A percentile compares a stretch with the other conserved stretches of the same genome.
Conservation (phyloP, 768 basidiomycete species). For the Panaeolus papilionaceus region DNA sequence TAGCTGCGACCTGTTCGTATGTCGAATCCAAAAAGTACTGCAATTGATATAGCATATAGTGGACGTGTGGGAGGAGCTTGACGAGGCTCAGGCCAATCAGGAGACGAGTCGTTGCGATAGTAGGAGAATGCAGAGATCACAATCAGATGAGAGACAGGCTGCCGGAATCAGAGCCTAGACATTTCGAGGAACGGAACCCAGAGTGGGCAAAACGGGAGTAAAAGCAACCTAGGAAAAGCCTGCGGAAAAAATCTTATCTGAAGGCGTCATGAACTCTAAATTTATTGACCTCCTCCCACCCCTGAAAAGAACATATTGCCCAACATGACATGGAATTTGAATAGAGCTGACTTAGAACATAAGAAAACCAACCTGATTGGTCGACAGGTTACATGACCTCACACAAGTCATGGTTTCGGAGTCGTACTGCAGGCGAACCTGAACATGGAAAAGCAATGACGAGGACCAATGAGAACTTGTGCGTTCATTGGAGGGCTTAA, state of each 20-base stretch:
- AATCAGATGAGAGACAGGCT: background rate
- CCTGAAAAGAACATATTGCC: background rate
- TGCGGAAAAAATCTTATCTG: conserved; percentile 3
- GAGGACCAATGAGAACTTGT: conserved; percentile 1
- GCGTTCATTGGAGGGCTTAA: conserved; percentile 10
- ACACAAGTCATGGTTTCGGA: background rate
- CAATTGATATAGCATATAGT: background rate
- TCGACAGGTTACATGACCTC: background rate
- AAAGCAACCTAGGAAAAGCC: background rate
- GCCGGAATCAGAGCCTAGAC: conserved; percentile 10
- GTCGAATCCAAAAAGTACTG: background rate
- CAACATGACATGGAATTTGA: background rate
- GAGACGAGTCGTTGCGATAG: background rate
- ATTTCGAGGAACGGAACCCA: conserved; percentile 1
- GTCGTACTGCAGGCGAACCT: background rate
- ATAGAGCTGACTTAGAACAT: background rate
- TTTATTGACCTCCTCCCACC: conserved; percentile 5
- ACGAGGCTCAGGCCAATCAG: background rate
- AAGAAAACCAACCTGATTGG: background rate
- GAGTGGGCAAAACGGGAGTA: background rate
- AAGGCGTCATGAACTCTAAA: background rate
- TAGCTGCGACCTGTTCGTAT: background rate
- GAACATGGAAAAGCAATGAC: background rate
- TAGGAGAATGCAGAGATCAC: background rate
- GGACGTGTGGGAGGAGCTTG: background rate